Base-by-base conservation (phyloP, 352 stramenopile genomes). In the Globisporangium spinosum region DNA sequence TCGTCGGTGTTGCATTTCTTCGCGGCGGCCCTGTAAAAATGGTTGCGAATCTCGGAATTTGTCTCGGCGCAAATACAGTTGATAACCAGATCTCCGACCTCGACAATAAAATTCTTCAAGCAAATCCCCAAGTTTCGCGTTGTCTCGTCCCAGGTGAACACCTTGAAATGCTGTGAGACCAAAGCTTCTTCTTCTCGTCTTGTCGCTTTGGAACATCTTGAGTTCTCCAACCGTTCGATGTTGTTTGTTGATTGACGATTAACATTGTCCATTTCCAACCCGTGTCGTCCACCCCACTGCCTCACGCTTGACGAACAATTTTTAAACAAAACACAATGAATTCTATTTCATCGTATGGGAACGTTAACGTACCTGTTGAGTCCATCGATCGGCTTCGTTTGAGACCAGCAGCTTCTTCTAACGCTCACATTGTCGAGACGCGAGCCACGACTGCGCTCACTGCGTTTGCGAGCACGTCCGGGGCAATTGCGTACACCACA, bases 401-500 rank as follows among this genome's bases (percentile, higher is more conserved):
- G 54, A 10, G 17, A 58, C 6, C 43, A 6, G 6, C 17, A 51
- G 43, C 15, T 12, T 51, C 6, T 51, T 51, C 15, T 58, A 58
- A 23, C 54, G 54, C 3, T 38, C 53, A 32, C 13, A 32, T 32
- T 38, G 25, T 51, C 27, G 61, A 59, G n/a, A 67, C 34, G n/a
- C 5, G 17, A 22, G 56, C 66, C 5, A 73, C 69, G 17, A 43
- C 51, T 2, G 73, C 70, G n/a, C n/a, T 35, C 22, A 72, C 62
- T 27, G 55, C 58, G 17, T 67, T 47, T 15, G 27, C 25, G 9
- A 80, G 67, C 12, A 57, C 23, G 8, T 35, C 13, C n/a, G 71
- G 71, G 10, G 62, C 60, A 59, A 90, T 85, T 6, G 70, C 65
- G 66, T 84, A 90, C n/a, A 88, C 79, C 22, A 82, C 72, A 43